phyloP scores from a whole-genome alignment of 192 early-diverging fungal genomes.

The Rhizophagus sp. region DNA sequence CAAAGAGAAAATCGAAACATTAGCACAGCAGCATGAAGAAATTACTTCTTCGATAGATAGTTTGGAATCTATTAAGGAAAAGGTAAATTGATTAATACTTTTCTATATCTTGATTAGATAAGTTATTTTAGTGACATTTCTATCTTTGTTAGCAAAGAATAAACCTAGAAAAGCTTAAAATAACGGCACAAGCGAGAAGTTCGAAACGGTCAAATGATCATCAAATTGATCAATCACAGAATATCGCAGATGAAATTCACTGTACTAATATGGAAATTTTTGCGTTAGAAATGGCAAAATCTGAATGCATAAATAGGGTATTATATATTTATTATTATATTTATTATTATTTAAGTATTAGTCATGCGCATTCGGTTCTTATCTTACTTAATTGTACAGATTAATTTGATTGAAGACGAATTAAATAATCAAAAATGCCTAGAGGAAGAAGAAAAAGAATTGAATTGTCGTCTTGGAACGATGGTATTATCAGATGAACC shows the following conservation, averaged over 20 bases:
- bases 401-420: background rate
- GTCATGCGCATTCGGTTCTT: background rate
- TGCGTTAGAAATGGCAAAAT: constrained; percentile 20
- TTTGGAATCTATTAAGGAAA: constrained; percentile 27
- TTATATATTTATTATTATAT: background rate
- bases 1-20: constrained; percentile 1
- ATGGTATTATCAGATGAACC: background rate
- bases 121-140: background rate
- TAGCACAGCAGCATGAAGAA: constrained; percentile 26
- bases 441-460: background rate
- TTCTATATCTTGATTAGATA: background rate
- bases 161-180: constrained; percentile 19
- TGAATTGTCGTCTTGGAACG: background rate
- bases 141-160: constrained; percentile 23
- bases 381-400: background rate
- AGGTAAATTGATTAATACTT: background rate
- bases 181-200: background rate
- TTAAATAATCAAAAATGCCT: constrained; percentile 4
- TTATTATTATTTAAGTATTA: background rate
- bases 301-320: background rate
- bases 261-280: constrained; percentile 20
- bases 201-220: background rate
- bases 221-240: background rate
- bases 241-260: constrained; percentile 21
- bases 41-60: constrained; percentile 32